Evolutionary conservation across 1,284 basidiomycete genomes (phyloP).

Genomic region (Spongispora temasekensis): DNA sequence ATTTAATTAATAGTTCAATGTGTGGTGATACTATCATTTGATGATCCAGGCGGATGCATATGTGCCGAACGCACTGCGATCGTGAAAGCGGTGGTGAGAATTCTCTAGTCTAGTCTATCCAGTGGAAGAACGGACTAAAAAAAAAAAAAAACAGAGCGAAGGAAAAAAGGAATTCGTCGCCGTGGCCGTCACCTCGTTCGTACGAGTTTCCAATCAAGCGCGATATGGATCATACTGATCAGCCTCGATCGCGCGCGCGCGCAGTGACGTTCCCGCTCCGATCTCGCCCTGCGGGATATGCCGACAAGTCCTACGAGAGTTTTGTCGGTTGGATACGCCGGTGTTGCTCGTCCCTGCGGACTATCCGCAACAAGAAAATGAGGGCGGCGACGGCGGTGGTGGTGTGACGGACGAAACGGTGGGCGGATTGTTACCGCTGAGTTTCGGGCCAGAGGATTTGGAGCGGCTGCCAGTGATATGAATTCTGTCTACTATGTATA

Average conservation of each 20-base stretch:
- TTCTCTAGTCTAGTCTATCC: too few species aligned
- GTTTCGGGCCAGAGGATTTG: slow-evolving; percentile 75
- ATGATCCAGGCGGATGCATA: slow-evolving; percentile 79
- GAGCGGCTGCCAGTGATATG: slow-evolving; percentile 4
- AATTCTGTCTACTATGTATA: too few species aligned
- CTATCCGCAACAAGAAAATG: slow-evolving; percentile 54
- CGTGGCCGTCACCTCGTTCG: background rate
- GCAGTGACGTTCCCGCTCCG: slow-evolving; percentile 55
- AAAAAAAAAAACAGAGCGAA: slow-evolving; percentile 71
- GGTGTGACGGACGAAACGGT: slow-evolving; percentile 54
- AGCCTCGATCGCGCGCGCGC: too few species aligned
- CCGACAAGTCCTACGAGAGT: slow-evolving; percentile 89
- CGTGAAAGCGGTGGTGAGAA: slow-evolving; percentile 81
- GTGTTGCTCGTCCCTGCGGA: slow-evolving; percentile 75
- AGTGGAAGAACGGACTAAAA: too few species aligned
- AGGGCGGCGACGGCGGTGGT: background rate
- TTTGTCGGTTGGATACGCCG: slow-evolving; percentile 75
- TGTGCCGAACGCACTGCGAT: slow-evolving; percentile 90
- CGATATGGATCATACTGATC: too few species aligned
- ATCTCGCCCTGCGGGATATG: slow-evolving; percentile 91
- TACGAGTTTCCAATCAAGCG: too few species aligned
- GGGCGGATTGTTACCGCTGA: slow-evolving; percentile 78
- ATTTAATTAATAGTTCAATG: too few species aligned
- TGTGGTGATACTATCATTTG: too few species aligned
- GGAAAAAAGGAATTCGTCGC: slow-evolving; percentile 67